Conservation (phyloP, 371 early-diverging fungal species). For the Apophysomyces variabilis region DNA sequence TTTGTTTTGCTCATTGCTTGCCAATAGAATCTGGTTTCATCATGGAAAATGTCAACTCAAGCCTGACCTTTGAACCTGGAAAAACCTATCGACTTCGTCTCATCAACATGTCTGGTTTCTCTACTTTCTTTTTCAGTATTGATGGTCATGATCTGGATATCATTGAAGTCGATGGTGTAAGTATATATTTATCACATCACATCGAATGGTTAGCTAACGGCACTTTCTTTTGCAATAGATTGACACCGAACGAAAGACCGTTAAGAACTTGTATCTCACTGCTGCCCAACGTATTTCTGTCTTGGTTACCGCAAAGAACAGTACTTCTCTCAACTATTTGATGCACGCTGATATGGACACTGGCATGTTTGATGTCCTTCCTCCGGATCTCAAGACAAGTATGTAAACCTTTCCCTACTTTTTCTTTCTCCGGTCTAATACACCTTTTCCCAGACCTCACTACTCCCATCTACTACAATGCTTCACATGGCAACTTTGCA, state of each 20-base stretch:
- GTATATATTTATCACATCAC: not conserved
- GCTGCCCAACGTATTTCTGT: slow-evolving; percentile 73
- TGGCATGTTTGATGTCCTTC: slow-evolving; percentile 71
- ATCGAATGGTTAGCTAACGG: not conserved
- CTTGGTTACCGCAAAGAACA: slow-evolving; percentile 69
- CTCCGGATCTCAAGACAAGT: slow-evolving; percentile 52
- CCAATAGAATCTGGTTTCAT: slow-evolving; percentile 53
- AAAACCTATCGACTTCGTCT: slow-evolving; percentile 42
- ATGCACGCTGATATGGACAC: slow-evolving; percentile 76
- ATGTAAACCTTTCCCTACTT: slow-evolving; percentile 3
- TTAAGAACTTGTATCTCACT: slow-evolving; percentile 54
- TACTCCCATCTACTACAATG: slow-evolving; percentile 56
- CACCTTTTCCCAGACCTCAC: slow-evolving; percentile 37
- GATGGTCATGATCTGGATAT: slow-evolving; percentile 76
- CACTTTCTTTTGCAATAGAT: slow-evolving; percentile 16
- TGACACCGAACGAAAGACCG: slow-evolving; percentile 54
- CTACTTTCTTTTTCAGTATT: slow-evolving; percentile 68
- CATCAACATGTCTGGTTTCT: slow-evolving; percentile 71
- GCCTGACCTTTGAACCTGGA: slow-evolving; percentile 27
- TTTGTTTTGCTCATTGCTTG: slow-evolving; percentile 19
- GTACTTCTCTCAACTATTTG: slow-evolving; percentile 63
- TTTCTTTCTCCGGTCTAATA: not conserved
- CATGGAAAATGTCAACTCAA: slow-evolving; percentile 38
- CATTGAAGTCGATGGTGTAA: slow-evolving; percentile 79
- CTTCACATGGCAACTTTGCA: slow-evolving; percentile 35